These are phyloP conservation scores for Zea luxurians DNA, from an alignment of 176 grass and related monocot species.

Conservation along the genomic window DNA sequence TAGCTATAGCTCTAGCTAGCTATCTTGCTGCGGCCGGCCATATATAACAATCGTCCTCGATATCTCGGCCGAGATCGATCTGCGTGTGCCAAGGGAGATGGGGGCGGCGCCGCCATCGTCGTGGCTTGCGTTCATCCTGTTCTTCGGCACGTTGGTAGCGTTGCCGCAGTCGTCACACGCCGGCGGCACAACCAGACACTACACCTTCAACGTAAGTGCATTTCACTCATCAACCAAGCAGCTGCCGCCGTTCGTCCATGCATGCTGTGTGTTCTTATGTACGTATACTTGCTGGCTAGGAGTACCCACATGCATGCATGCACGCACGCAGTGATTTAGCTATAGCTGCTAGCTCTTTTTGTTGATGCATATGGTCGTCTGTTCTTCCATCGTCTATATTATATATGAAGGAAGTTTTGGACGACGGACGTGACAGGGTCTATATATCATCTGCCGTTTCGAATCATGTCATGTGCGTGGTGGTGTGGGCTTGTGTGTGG, in stretches of 20 bases:
- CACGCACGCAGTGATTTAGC: neutral
- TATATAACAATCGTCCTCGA: neutral
- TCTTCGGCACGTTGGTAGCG: conserved; percentile 30
- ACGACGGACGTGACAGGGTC: neutral
- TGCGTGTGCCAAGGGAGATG: conserved; percentile 12
- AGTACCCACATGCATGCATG: too few relatives aligned
- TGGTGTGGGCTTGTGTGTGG: neutral
- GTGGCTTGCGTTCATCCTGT: conserved; percentile 13
- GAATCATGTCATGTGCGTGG: neutral
- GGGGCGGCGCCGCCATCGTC: neutral
- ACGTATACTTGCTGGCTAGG: neutral
- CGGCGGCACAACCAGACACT: conserved; percentile 43
- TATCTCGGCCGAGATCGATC: neutral
- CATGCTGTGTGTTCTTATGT: neutral
- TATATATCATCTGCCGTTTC: neutral
- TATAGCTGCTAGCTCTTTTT: neutral
- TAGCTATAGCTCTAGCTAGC: neutral
- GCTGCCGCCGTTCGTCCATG: too few relatives aligned
- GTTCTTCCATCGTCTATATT: neutral
- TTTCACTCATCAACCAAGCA: too few relatives aligned
- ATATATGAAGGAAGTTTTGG: neutral
- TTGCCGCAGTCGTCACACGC: conserved; percentile 28
- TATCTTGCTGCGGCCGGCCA: neutral
- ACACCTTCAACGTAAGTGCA: conserved; percentile 59
- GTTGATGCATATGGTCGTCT: neutral